Conservation (phyloP, 2,329 filamentous ascomycete species). For the Chaetomiaceae sp. region DNA sequence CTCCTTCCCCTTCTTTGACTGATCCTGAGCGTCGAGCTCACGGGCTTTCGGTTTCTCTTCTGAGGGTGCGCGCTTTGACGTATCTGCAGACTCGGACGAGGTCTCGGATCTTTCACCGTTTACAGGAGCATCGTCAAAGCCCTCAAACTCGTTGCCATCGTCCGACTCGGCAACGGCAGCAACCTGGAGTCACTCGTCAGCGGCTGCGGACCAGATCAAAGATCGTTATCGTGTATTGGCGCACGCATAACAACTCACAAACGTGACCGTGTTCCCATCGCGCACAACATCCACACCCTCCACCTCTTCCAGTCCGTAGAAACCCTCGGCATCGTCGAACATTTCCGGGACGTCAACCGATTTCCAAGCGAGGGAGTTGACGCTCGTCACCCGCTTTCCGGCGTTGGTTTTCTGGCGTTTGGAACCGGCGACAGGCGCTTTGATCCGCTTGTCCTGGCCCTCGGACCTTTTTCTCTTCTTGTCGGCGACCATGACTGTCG, state of each 20-base stretch:
- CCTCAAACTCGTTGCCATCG: slow-evolving; percentile 29
- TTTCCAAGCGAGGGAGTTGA: slow-evolving; percentile 50
- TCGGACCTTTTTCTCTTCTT: slow-evolving; percentile 27
- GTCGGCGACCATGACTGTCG: slow-evolving; percentile 18
- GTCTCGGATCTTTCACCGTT: not conserved
- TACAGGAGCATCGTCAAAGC: slow-evolving; percentile 27
- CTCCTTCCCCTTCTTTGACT: slow-evolving; percentile 26
- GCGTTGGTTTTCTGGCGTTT: slow-evolving; percentile 26
- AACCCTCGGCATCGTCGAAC: slow-evolving; percentile 85
- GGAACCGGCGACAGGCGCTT: slow-evolving; percentile 8
- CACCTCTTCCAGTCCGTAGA: slow-evolving; percentile 86
- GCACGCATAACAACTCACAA: too few relatives aligned
- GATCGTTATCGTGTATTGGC: too few relatives aligned
- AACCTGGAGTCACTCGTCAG: slow-evolving; percentile 25
- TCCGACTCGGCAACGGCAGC: slow-evolving; percentile 20
- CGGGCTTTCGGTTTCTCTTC: slow-evolving; percentile 25
- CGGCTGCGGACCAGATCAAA: not conserved
- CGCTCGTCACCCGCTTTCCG: slow-evolving; percentile 35
- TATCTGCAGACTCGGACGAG: not conserved
- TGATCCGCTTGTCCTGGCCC: slow-evolving; percentile 17
- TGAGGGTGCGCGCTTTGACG: not conserved
- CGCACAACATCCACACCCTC: slow-evolving; percentile 82
- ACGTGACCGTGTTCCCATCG: slow-evolving; percentile 52
- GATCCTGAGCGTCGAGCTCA: slow-evolving; percentile 1
- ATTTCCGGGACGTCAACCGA: slow-evolving; percentile 64